Conservation (phyloP, 2,329 filamentous ascomycete genomes). For the Penicillium paneum region DNA sequence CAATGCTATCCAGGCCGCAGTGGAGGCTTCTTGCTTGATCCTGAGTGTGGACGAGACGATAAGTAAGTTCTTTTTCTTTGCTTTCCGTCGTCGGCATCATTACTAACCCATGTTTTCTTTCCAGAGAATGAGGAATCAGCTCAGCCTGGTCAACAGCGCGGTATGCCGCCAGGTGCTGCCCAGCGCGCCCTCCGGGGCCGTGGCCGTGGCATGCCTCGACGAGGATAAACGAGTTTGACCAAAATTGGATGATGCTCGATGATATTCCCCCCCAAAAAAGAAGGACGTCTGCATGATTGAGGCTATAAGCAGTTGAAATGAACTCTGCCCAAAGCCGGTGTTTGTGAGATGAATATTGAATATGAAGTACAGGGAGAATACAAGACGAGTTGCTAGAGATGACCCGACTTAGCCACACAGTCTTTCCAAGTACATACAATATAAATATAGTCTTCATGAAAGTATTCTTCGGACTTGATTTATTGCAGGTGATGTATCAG, state of each 20-base stretch:
- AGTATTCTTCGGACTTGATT: background rate
- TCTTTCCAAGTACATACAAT: constrained; percentile 10
- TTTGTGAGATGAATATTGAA: constrained; percentile 10
- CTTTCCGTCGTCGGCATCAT: background rate
- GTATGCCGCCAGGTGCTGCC: constrained; percentile 75
- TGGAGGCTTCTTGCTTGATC: constrained; percentile 93
- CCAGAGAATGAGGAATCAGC: constrained; percentile 85
- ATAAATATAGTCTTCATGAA: constrained; percentile 9
- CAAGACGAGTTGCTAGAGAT: constrained; percentile 12
- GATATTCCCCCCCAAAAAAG: constrained; percentile 14
- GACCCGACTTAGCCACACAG: constrained; percentile 1
- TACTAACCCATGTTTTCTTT: constrained; percentile 14
- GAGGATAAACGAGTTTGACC: constrained; percentile 27
- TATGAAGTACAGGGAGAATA: constrained; percentile 13
- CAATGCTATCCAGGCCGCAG: constrained; percentile 93
- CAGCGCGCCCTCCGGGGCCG: constrained; percentile 83
- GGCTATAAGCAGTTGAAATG: background rate
- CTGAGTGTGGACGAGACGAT: constrained; percentile 97
- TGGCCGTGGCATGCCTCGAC: constrained; percentile 77
- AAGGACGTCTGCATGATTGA: constrained; percentile 4
- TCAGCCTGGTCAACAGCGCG: constrained; percentile 72
- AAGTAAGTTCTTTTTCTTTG: constrained; percentile 50
- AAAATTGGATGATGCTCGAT: constrained; percentile 24
- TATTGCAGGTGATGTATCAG: background rate
- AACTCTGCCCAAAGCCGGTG: constrained; percentile 6